Evolutionary conservation across 345 rosid species (phyloP).

Genomic region (Capsella bursapastoris): DNA sequence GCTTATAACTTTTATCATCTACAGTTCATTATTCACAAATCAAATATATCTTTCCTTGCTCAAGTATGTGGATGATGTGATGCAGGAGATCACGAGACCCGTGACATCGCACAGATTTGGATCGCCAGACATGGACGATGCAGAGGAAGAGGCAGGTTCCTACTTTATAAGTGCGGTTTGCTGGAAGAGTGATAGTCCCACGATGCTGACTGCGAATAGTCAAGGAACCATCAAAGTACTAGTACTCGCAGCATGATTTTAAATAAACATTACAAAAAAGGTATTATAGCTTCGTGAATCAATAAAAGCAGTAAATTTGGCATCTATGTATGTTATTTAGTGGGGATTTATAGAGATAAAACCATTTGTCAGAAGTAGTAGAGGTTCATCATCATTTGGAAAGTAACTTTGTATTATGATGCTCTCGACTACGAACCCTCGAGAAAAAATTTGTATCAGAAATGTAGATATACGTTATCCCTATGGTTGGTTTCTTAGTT

Average conservation of each 20-base stretch:
- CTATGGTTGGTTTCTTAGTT: not conserved
- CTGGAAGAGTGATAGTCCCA: slow-evolving; percentile 97
- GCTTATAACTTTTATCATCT: slow-evolving; percentile 3
- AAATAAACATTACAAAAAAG: slow-evolving; percentile 5
- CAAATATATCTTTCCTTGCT: not conserved
- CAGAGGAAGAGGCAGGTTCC: slow-evolving; percentile 83
- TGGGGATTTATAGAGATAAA: slow-evolving; percentile 27
- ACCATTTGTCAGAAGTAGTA: slow-evolving; percentile 18
- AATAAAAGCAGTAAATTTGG: slow-evolving; percentile 17
- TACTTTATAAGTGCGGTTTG: slow-evolving; percentile 96
- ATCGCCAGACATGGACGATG: slow-evolving; percentile 81
- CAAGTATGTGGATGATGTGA: slow-evolving; percentile 15
- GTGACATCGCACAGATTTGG: slow-evolving; percentile 89
- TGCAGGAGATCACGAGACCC: slow-evolving; percentile 85
- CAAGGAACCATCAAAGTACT: slow-evolving; percentile 97
- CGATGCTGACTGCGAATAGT: slow-evolving; percentile 93
- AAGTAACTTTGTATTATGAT: slow-evolving; percentile 34
- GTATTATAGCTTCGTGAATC: slow-evolving; percentile 10
- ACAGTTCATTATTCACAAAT: not conserved
- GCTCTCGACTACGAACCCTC: slow-evolving; percentile 27
- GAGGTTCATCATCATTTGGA: slow-evolving; percentile 30
- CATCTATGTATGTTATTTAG: too few species aligned
- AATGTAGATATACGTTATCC: slow-evolving; percentile 26
- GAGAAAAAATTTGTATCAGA: slow-evolving; percentile 28
- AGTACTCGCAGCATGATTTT: slow-evolving; percentile 72